phyloP scores from a whole-genome alignment of 257 asterid genomes.

The Petunia axillaris region DNA sequence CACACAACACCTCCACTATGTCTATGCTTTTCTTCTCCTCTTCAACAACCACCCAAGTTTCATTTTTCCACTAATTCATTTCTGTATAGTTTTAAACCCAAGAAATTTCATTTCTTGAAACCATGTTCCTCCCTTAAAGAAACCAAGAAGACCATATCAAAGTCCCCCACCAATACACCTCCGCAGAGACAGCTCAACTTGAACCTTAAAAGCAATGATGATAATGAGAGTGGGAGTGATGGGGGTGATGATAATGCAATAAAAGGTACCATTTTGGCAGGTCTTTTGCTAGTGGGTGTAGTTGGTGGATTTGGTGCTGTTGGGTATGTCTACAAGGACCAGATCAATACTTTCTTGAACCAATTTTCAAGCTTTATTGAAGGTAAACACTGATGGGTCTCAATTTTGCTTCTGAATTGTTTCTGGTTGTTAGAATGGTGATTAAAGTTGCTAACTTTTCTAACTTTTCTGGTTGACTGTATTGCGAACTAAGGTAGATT shows the following conservation, averaged over 20 bases:
- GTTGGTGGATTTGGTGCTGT: constrained; percentile 85
- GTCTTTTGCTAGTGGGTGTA: constrained; percentile 46
- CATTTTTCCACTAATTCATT: constrained; percentile 34
- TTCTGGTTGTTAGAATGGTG: background rate
- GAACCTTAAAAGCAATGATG: constrained; percentile 51
- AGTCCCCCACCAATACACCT: constrained; percentile 62
- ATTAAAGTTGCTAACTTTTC: background rate
- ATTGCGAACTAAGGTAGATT: background rate
- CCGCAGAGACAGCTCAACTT: constrained; percentile 53
- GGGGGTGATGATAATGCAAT: constrained; percentile 55
- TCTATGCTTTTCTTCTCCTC: constrained; percentile 51
- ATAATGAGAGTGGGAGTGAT: constrained; percentile 35
- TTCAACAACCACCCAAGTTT: constrained; percentile 40
- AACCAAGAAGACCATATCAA: constrained; percentile 71
- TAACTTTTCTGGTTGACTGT: background rate
- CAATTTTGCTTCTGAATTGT: background rate
- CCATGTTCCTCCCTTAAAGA: constrained; percentile 81
- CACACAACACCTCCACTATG: constrained; percentile 50
- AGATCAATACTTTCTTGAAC: constrained; percentile 77
- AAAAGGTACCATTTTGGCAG: constrained; percentile 73
- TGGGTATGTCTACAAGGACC: constrained; percentile 85
- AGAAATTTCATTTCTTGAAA: constrained; percentile 68
- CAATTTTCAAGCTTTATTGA: constrained; percentile 75
- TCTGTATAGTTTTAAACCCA: constrained; percentile 53
- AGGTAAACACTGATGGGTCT: constrained; percentile 42